phyloP scores from a whole-genome alignment of 495 filamentous ascomycete genomes.

The Penicillium tannophilum region DNA sequence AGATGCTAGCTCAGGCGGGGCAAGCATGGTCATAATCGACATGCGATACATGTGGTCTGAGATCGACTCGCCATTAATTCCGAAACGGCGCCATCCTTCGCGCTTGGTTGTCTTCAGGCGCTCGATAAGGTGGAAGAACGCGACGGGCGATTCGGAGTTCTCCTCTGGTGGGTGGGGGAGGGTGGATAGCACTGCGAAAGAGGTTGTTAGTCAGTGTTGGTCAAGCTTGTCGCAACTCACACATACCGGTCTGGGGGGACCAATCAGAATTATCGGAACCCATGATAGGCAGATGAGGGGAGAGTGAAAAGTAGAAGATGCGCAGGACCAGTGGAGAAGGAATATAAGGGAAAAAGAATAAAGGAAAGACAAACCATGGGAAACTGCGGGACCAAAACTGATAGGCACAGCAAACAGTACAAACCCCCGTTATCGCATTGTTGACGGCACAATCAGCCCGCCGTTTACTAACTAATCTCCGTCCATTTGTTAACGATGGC shows the following conservation, averaged over 20 bases:
- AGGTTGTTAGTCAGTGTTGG: constrained; percentile 3
- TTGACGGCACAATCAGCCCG: constrained; percentile 19
- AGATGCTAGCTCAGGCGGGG: constrained; percentile 71
- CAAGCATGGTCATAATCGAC: constrained; percentile 93
- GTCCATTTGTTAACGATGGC: constrained; percentile 30
- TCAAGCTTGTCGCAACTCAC: neutral
- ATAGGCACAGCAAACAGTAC: constrained; percentile 32
- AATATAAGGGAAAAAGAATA: neutral
- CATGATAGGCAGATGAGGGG: constrained; percentile 25
- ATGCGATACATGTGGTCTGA: constrained; percentile 99
- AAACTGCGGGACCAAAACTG: constrained; percentile 6
- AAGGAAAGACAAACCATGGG: constrained; percentile 16
- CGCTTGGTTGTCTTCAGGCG: constrained; percentile 93
- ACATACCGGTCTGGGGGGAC: constrained; percentile 33
- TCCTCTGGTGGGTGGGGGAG: constrained; percentile 55
- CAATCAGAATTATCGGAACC: constrained; percentile 36
- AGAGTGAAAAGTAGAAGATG: neutral
- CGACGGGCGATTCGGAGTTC: constrained; percentile 71
- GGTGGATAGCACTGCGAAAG: constrained; percentile 43
- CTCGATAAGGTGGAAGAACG: constrained; percentile 92
- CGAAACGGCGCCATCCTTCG: constrained; percentile 92
- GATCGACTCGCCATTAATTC: constrained; percentile 81
- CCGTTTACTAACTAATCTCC: constrained; percentile 19
- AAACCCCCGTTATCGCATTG: constrained; percentile 33
- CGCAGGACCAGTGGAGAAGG: neutral